phyloP scores from a whole-genome alignment of 2,329 filamentous ascomycete genomes.

The Metarhizium anisopliae region DNA sequence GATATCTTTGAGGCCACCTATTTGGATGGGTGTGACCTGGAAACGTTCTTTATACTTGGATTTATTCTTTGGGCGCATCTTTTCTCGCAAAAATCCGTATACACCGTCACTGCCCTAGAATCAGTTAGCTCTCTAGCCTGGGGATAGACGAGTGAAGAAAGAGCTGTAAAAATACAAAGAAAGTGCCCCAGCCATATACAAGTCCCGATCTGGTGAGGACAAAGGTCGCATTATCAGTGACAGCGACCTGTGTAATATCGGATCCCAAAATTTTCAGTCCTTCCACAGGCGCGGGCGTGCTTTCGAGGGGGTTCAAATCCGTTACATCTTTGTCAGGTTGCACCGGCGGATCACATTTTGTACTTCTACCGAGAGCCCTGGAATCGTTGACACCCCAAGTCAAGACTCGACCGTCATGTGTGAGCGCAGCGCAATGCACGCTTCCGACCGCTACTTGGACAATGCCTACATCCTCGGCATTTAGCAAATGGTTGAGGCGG shows the following conservation, averaged over 20 bases:
- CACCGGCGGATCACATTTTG: conserved; percentile 33
- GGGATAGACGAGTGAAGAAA: neutral
- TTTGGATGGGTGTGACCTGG: conserved; percentile 29
- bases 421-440: conserved; percentile 55
- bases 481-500: conserved; percentile 43
- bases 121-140: neutral
- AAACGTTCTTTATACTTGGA: conserved; percentile 1
- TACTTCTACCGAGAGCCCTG: conserved; percentile 53
- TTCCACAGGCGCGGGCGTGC: conserved; percentile 40
- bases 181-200: conserved; percentile 72
- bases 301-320: conserved; percentile 49
- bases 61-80: conserved; percentile 27
- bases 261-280: conserved; percentile 37
- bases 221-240: conserved; percentile 60
- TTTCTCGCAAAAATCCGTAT: conserved; percentile 7
- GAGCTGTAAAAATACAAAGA: conserved; percentile 38
- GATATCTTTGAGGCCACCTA: conserved; percentile 50
- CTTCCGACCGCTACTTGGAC: conserved; percentile 54
- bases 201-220: conserved; percentile 58
- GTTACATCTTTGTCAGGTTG: conserved; percentile 26
- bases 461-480: conserved; percentile 35
- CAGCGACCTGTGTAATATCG: conserved; percentile 50
- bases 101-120: conserved; percentile 6
- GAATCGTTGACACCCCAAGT: conserved; percentile 63
- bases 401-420: conserved; percentile 51